Conservation (phyloP, 345 rosid species). For the Erodium maritimum region DNA sequence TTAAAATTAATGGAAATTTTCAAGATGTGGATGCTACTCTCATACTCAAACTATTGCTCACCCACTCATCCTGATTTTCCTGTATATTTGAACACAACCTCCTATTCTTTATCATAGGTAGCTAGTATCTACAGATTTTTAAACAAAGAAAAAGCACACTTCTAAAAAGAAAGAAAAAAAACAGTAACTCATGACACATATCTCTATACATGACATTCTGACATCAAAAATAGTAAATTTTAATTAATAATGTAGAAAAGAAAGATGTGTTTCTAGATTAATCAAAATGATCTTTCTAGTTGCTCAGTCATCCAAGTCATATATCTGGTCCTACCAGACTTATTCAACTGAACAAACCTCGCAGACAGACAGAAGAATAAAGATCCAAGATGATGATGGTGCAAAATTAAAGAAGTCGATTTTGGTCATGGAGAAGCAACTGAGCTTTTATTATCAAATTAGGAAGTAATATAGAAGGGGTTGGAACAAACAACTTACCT, state of each 20-base stretch:
- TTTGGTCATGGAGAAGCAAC: not conserved
- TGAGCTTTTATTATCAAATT: too few relatives aligned
- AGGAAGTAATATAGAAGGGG: not conserved
- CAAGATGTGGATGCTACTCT: not conserved
- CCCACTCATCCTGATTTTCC: not conserved
- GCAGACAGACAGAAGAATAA: not conserved
- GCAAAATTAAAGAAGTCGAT: not conserved
- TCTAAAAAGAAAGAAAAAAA: not conserved
- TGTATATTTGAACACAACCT: not conserved
- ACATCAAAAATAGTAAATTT: not conserved
- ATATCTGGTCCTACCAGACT: not conserved
- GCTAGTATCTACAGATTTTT: not conserved
- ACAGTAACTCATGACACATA: not conserved
- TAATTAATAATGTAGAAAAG: not conserved
- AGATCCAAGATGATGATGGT: not conserved
- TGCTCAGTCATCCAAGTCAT: not conserved
- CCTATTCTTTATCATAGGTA: not conserved
- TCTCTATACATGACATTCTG: too few relatives aligned
- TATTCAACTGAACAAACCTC: not conserved
- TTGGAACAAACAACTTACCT: constrained; percentile 29
- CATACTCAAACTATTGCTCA: too few relatives aligned
- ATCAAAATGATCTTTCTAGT: not conserved
- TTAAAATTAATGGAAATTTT: too few relatives aligned
- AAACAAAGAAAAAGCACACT: not conserved
- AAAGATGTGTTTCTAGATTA: not conserved